phyloP scores from a whole-genome alignment of 192 early-diverging fungal genomes.

The Mortierella antarctica region DNA sequence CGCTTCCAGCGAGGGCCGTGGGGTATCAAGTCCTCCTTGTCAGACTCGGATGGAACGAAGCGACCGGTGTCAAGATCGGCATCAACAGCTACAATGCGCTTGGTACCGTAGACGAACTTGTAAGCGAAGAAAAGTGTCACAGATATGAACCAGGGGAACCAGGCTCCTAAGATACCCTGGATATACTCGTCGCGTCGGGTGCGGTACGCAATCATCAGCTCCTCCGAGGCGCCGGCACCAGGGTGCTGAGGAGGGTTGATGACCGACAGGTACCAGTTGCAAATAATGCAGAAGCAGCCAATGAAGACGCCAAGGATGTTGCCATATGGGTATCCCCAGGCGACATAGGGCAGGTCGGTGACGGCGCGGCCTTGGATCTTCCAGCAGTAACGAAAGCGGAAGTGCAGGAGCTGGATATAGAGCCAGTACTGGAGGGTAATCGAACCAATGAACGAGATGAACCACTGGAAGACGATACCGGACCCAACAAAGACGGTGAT shows the following conservation, averaged over 20 bases:
- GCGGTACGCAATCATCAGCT: conserved; percentile 1
- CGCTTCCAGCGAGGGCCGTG: too few species aligned
- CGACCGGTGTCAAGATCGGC: too few species aligned
- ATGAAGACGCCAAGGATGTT: conserved; percentile 68
- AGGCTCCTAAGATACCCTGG: background rate
- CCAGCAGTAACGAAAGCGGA: too few species aligned
- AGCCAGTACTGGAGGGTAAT: conserved; percentile 83
- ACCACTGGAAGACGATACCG: conserved; percentile 62
- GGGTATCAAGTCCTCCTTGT: too few species aligned
- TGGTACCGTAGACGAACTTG: conserved; percentile 54
- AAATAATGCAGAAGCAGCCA: conserved; percentile 67
- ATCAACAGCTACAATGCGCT: conserved; percentile 57
- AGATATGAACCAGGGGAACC: conserved; percentile 9
- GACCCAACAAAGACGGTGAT: conserved; percentile 68
- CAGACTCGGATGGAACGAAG: too few species aligned
- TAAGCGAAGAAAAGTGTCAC: conserved; percentile 57
- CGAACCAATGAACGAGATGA: conserved; percentile 73
- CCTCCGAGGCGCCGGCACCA: conserved; percentile 8
- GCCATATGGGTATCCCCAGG: conserved; percentile 58
- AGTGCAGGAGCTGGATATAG: conserved; percentile 78
- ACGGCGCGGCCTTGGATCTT: conserved; percentile 71
- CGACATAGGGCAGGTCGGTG: conserved; percentile 67
- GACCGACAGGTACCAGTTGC: conserved; percentile 53
- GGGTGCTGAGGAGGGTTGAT: conserved; percentile 62
- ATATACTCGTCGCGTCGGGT: conserved; percentile 18